These are phyloP conservation scores for Colletotrichum navitas DNA, from an alignment of 2,329 filamentous ascomycete genomes.

Conservation along the genomic window DNA sequence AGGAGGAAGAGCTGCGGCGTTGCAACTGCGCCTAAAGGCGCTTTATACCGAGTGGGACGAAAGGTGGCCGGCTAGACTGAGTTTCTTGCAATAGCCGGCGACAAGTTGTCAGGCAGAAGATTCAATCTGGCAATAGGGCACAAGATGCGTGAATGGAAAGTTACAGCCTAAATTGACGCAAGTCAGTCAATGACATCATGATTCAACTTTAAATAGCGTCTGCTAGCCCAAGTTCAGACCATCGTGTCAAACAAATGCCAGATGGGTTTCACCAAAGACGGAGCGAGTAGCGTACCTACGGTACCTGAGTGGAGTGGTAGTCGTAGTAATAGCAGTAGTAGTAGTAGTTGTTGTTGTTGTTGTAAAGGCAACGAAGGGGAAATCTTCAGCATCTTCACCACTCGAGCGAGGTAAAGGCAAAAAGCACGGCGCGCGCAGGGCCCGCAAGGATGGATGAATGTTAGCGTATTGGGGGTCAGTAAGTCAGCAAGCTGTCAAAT, in stretches of 20 bases:
- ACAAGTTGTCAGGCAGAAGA: neutral
- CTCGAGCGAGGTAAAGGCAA: neutral
- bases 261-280: constrained; percentile 1
- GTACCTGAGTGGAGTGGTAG: too few relatives aligned
- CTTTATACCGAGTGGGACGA: neutral
- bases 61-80: neutral
- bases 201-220: neutral
- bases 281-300: constrained; percentile 8
- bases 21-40: too few relatives aligned
- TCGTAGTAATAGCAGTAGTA: neutral
- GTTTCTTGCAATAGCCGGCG: neutral
- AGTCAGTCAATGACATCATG: constrained; percentile 8
- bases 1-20: too few relatives aligned
- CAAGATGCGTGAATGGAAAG: neutral
- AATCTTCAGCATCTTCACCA: neutral
- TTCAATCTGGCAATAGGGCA: neutral
- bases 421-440: neutral
- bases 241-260: neutral
- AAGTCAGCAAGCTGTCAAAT: neutral
- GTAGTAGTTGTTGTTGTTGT: too few relatives aligned
- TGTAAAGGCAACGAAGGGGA: neutral
- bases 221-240: constrained; percentile 4
- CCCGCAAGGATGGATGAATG: constrained; percentile 18
- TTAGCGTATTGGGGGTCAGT: neutral
- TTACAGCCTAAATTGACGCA: too few relatives aligned